phyloP scores from a whole-genome alignment of 306 rosid species.

The Inga oerstediana region DNA sequence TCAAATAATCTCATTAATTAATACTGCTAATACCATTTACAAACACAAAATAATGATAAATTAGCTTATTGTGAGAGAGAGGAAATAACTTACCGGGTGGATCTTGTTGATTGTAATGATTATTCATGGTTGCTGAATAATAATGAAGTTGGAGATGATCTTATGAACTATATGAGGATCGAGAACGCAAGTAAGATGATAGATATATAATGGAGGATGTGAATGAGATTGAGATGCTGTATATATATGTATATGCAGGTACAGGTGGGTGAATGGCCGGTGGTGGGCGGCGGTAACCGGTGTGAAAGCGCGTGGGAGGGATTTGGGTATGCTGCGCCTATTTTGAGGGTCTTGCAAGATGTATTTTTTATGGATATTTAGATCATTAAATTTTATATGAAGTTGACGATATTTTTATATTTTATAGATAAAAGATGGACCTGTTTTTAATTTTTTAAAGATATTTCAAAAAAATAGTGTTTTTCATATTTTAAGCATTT shows the following conservation, averaged over 20 bases:
- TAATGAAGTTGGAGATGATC: neutral
- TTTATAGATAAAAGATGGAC: too few relatives aligned
- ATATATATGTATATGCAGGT: neutral
- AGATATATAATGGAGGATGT: neutral
- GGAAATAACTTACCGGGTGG: conserved; percentile 29
- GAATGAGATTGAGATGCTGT: neutral
- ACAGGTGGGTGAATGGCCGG: neutral
- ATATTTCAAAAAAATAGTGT: too few relatives aligned
- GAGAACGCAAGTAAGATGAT: too few relatives aligned
- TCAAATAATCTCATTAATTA: neutral
- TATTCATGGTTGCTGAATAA: conserved; percentile 26
- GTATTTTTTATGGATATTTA: too few relatives aligned
- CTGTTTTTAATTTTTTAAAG: too few relatives aligned
- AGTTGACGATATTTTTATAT: too few relatives aligned
- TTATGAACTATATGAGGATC: neutral
- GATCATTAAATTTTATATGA: too few relatives aligned
- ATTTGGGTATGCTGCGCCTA: too few relatives aligned
- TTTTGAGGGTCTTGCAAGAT: too few relatives aligned
- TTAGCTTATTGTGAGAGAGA: neutral
- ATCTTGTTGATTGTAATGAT: conserved; percentile 39
- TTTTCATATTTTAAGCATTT: too few relatives aligned
- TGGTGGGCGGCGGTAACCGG: neutral
- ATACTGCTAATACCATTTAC: neutral
- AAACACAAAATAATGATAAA: neutral
- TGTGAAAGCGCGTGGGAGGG: neutral